Conservation (phyloP, 2,329 filamentous ascomycete genomes). For the Colletotrichum lentis region DNA sequence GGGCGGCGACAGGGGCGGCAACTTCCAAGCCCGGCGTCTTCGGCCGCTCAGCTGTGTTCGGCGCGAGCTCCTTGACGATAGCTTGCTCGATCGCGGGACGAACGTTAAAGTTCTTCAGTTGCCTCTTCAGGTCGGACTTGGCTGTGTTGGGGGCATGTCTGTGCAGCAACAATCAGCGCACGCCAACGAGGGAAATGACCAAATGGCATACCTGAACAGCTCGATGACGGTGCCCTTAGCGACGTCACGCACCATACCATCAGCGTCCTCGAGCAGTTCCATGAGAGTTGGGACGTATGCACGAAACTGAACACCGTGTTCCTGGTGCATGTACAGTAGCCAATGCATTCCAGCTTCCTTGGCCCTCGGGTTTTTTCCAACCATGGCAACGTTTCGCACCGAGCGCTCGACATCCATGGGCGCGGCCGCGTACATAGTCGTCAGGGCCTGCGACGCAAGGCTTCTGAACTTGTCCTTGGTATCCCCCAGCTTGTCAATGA, state of each 20-base stretch:
- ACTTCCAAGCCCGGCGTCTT: slow-evolving; percentile 51
- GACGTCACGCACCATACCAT: slow-evolving; percentile 83
- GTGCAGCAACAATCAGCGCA: slow-evolving; percentile 82
- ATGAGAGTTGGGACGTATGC: slow-evolving; percentile 84
- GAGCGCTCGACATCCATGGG: slow-evolving; percentile 79
- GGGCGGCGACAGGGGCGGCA: slow-evolving; percentile 51
- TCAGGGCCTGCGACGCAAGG: slow-evolving; percentile 77
- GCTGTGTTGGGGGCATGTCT: slow-evolving; percentile 79
- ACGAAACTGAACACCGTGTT: slow-evolving; percentile 81
- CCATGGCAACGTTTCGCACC: slow-evolving; percentile 80
- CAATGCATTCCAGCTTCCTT: slow-evolving; percentile 88
- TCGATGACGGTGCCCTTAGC: slow-evolving; percentile 87
- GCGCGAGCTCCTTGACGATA: slow-evolving; percentile 78
- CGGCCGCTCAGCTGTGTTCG: slow-evolving; percentile 53
- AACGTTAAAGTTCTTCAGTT: slow-evolving; percentile 84
- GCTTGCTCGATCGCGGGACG: slow-evolving; percentile 84
- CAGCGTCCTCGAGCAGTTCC: slow-evolving; percentile 87
- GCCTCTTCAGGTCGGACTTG: slow-evolving; percentile 87
- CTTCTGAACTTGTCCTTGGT: slow-evolving; percentile 83
- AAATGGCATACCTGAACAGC: slow-evolving; percentile 73
- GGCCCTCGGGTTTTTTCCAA: slow-evolving; percentile 80
- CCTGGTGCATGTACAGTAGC: slow-evolving; percentile 85
- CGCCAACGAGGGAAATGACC: slow-evolving; percentile 57
- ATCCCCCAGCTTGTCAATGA: slow-evolving; percentile 88
- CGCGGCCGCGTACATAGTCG: slow-evolving; percentile 76